phyloP scores from a whole-genome alignment of 2,329 filamentous ascomycete genomes.

The Pseudocercospora macadamiae region DNA sequence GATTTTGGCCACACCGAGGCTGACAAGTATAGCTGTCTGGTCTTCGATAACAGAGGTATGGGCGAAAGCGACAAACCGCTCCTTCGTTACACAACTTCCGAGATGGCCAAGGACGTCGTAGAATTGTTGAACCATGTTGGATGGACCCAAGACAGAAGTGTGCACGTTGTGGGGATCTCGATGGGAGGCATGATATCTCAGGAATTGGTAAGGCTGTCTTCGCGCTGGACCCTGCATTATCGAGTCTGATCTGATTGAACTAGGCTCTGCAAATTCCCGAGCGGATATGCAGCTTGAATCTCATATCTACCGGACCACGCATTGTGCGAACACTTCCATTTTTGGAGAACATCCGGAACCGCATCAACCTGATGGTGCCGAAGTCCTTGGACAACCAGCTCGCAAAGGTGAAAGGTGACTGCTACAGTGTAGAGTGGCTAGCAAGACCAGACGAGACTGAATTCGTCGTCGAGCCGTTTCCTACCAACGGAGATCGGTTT shows the following conservation, averaged over 20 bases:
- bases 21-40: constrained; percentile 70
- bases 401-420: constrained; percentile 62
- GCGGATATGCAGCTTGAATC: constrained; percentile 53
- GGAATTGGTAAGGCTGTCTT: constrained; percentile 61
- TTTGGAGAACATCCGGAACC: constrained; percentile 64
- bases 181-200: constrained; percentile 94
- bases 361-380: constrained; percentile 64
- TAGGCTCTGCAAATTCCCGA: constrained; percentile 47
- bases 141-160: constrained; percentile 63
- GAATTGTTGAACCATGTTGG: constrained; percentile 71
- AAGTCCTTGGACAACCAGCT: constrained; percentile 71
- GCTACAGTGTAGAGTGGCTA: constrained; percentile 71
- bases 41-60: constrained; percentile 85
- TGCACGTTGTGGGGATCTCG: constrained; percentile 76
- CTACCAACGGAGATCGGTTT: constrained; percentile 79
- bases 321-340: constrained; percentile 55
- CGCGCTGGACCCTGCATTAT: neutral
- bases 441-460: constrained; percentile 59
- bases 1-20: constrained; percentile 75
- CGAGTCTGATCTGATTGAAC: neutral
- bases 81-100: constrained; percentile 75
- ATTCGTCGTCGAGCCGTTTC: constrained; percentile 57
- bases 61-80: constrained; percentile 78
- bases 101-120: constrained; percentile 79
- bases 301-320: constrained; percentile 54